These are phyloP conservation scores for Carnegiea gigantea DNA, from an alignment of 179 eudicot species.

Conservation along the genomic window DNA sequence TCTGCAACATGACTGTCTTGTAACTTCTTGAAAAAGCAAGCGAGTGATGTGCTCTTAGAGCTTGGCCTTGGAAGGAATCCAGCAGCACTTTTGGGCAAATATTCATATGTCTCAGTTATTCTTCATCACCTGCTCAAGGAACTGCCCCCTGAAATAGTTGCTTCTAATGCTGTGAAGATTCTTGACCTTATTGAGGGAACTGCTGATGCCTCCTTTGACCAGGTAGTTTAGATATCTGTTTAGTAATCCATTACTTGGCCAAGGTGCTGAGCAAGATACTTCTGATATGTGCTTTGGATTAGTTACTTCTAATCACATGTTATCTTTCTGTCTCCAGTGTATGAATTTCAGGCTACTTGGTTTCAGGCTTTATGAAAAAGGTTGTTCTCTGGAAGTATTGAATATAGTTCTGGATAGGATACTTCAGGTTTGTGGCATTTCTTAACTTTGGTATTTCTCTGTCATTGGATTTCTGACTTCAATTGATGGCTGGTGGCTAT, in stretches of 20 bases:
- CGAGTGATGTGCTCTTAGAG: constrained; percentile 35
- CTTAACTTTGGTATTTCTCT: constrained; percentile 16
- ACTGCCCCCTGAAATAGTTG: constrained; percentile 52
- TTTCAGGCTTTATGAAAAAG: constrained; percentile 63
- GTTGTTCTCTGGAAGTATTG: constrained; percentile 32
- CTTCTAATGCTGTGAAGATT: constrained; percentile 48
- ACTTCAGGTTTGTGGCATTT: constrained; percentile 43
- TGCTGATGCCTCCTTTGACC: constrained; percentile 54
- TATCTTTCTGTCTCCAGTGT: constrained; percentile 45
- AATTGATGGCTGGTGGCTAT: constrained; percentile 1
- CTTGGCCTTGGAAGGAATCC: constrained; percentile 43
- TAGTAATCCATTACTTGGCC: not conserved
- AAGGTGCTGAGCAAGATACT: not conserved
- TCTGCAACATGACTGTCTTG: constrained; percentile 8
- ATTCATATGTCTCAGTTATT: constrained; percentile 47
- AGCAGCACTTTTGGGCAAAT: constrained; percentile 32
- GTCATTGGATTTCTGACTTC: not conserved
- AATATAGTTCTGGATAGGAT: constrained; percentile 46
- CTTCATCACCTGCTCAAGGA: constrained; percentile 73
- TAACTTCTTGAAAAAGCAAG: constrained; percentile 28
- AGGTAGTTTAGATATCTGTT: constrained; percentile 41
- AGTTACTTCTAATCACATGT: constrained; percentile 18
- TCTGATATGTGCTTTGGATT: constrained; percentile 9
- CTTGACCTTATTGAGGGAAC: constrained; percentile 53
- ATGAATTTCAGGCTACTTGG: constrained; percentile 77